Evolutionary conservation across 768 basidiomycete genomes (phyloP), one percentile per base, ranked within the genome.

Genomic region (Leccinum obscurum): DNA sequence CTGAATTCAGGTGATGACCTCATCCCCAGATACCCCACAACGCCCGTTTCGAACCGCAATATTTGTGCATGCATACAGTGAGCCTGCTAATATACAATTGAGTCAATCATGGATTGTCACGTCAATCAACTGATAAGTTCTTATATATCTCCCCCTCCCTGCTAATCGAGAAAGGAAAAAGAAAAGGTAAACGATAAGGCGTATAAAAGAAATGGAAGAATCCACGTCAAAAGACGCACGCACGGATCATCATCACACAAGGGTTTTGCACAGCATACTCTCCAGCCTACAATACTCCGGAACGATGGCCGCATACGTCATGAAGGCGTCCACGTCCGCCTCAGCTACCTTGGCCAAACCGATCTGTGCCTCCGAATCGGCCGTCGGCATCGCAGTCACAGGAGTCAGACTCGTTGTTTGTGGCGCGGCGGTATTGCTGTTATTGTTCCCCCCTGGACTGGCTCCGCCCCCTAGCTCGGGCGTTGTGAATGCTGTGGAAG

Each of bases 291-390:
- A 85, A 72, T 86, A 93, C 75, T 94, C 92, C 28, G 90, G 89
- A 17, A 93, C 88, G 70, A 93, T 89, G 37, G 90, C 85, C 20
- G 91, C 90, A 70, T 94, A 94, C 0, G 88, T 84, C 85, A 91
- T 83, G 74, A 92, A 92, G 57, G 91, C 87, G 72, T 94, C 92
- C 56, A 85, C 76, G 70, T 94, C 92, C 14, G 92, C 85, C 60
- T 92, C 90, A 0, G 92, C 91, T 6, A 93, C 87, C 73, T 92
- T 92, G 34, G 85, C 87, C 52, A 93, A 73, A 15, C 92, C 92
- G 35, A 88, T 77, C 74, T 90, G 89, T 34, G 83, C 79, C 75
- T 93, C 92, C 15, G 80, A 77, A 62, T 92, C 90, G 3, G 81
- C 78, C 1, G 91, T 92, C 15, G 85, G 83, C 56, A 93, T 77